These are phyloP conservation scores for Xylogone sp. DNA, from an alignment of 2,329 filamentous ascomycete genomes.

Conservation along the genomic window DNA sequence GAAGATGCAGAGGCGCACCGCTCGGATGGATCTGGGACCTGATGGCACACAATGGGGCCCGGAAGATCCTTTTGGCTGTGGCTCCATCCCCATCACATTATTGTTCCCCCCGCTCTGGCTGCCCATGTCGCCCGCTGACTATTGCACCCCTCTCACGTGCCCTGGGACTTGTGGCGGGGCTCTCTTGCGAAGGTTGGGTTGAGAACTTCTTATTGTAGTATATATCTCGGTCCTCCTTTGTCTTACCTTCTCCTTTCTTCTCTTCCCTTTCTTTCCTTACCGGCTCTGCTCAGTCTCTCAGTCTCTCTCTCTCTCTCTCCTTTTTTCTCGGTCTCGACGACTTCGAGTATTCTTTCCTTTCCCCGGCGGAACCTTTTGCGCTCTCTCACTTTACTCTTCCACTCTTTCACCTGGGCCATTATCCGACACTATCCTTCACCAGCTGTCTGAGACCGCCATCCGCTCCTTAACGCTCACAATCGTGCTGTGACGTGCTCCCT, in stretches of 20 bases:
- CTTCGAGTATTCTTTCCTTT: not conserved
- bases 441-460: not conserved
- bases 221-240: constrained; percentile 12
- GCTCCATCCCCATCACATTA: not conserved
- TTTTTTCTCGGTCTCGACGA: not conserved
- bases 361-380: not conserved
- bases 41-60: too few relatives aligned
- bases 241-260: constrained; percentile 14
- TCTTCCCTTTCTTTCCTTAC: not conserved
- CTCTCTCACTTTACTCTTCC: not conserved
- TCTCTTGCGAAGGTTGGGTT: too few relatives aligned
- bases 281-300: not conserved
- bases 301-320: not conserved
- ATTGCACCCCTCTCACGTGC: too few relatives aligned
- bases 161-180: too few relatives aligned
- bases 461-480: not conserved
- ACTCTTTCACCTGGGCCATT: not conserved
- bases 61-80: too few relatives aligned
- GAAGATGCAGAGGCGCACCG: too few relatives aligned
- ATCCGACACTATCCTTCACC: too few relatives aligned
- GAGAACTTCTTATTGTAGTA: too few relatives aligned
- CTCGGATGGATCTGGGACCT: too few relatives aligned
- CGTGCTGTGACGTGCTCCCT: not conserved
- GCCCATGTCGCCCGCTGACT: constrained; percentile 3
- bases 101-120: not conserved